phyloP scores from a whole-genome alignment of 177 flowering plant species.

The Vitis hybrid region DNA sequence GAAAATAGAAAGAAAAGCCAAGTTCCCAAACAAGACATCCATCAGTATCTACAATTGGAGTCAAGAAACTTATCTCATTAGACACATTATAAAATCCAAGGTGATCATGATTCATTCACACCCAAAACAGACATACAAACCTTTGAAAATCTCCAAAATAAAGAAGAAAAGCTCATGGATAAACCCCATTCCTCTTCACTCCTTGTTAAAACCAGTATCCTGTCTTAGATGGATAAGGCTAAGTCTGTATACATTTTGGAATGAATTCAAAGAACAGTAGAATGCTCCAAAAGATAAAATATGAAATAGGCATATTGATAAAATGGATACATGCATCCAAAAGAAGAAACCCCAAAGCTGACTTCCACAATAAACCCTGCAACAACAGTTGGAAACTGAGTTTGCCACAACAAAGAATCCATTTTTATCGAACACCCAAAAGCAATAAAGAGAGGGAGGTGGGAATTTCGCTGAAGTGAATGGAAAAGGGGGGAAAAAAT shows the following conservation, averaged over 20 bases:
- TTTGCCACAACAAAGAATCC: too few species aligned
- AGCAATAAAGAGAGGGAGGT: background rate
- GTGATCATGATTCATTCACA: background rate
- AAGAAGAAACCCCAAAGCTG: conserved; percentile 36
- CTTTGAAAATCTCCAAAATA: conserved; percentile 42
- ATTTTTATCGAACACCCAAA: background rate
- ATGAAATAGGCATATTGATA: background rate
- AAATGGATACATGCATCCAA: conserved; percentile 71
- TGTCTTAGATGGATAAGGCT: conserved; percentile 53
- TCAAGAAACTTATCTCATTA: background rate
- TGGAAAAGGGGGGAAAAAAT: background rate
- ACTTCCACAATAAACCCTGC: conserved; percentile 72
- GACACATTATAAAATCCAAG: conserved; percentile 2
- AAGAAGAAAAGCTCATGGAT: conserved; percentile 33
- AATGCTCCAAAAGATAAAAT: too few species aligned
- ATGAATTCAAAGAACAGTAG: background rate
- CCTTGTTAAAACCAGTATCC: conserved; percentile 34
- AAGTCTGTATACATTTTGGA: background rate
- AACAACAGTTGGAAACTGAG: conserved; percentile 9
- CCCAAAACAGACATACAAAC: conserved; percentile 27
- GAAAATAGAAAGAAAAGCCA: conserved; percentile 40
- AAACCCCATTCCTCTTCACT: conserved; percentile 29
- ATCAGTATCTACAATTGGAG: conserved; percentile 40
- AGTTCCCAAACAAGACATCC: conserved; percentile 55
- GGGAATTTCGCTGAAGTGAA: background rate